Evolutionary conservation across 2,329 filamentous ascomycete species (phyloP).

Genomic region (Ceratocystis eucalypticola): DNA sequence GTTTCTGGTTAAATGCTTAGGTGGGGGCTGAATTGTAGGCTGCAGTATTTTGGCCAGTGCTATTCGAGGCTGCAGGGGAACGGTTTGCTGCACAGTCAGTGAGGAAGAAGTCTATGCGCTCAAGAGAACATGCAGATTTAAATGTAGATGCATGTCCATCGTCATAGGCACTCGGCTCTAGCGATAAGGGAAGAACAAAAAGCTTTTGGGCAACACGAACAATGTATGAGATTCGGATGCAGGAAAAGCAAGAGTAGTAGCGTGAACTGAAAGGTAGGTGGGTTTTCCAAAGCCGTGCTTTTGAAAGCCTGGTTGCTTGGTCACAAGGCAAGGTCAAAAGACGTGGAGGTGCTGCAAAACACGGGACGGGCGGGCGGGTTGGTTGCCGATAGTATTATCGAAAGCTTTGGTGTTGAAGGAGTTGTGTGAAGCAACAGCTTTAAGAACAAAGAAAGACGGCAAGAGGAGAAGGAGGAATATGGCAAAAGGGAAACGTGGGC

Average conservation of each 20-base stretch:
- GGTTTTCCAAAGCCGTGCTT: too few species aligned
- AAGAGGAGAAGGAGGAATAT: neutral
- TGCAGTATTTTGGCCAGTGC: neutral
- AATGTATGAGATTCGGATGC: too few species aligned
- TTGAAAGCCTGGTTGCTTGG: too few species aligned
- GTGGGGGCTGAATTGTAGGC: neutral
- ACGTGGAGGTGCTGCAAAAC: neutral
- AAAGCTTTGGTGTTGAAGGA: too few species aligned
- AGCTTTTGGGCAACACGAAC: too few species aligned
- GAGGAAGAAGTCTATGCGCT: neutral
- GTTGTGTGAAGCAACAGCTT: too few species aligned
- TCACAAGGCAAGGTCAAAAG: neutral
- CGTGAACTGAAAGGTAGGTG: too few species aligned
- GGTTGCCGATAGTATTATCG: neutral
- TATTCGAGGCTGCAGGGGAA: too few species aligned
- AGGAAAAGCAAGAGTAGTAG: too few species aligned
- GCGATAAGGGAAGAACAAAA: too few species aligned
- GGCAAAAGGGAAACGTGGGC: too few species aligned
- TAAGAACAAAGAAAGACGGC: neutral
- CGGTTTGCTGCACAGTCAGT: neutral
- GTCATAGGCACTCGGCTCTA: neutral
- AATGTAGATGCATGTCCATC: neutral
- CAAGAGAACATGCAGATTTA: neutral
- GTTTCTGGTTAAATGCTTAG: neutral
- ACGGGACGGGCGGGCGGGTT: neutral